Evolutionary conservation across 2,329 filamentous ascomycete genomes (phyloP).

Genomic region (Cercospora sp.): DNA sequence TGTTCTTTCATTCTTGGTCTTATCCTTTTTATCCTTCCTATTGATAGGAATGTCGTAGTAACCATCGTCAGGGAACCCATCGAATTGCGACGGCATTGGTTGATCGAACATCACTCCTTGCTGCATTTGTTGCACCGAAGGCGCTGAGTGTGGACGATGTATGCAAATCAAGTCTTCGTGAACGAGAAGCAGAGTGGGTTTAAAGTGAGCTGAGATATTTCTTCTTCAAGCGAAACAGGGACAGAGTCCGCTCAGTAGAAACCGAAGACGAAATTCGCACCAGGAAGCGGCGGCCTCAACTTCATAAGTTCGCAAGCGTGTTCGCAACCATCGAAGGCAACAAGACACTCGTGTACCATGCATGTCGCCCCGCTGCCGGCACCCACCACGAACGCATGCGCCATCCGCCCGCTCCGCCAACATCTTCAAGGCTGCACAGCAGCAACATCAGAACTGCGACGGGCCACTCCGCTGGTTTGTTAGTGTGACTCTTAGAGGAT

Average conservation of each 20-base stretch:
- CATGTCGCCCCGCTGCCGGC: neutral
- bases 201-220: neutral
- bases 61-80: neutral
- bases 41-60: neutral
- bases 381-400: neutral
- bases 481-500: neutral
- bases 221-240: neutral
- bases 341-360: neutral
- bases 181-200: neutral
- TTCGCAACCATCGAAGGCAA: neutral
- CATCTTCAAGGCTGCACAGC: conserved; percentile 4
- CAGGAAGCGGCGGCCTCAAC: neutral
- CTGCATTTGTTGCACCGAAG: neutral
- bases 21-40: conserved; percentile 9
- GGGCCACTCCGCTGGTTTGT: neutral
- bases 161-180: neutral
- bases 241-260: neutral
- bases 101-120: neutral
- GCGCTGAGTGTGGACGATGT: neutral
- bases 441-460: neutral
- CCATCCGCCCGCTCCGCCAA: neutral
- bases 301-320: neutral
- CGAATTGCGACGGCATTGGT: neutral
- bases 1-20: conserved; percentile 4
- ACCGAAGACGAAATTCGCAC: neutral